These are phyloP conservation scores for Termitomyces sp. DNA, from an alignment of 768 basidiomycete genomes.

Conservation along the genomic window DNA sequence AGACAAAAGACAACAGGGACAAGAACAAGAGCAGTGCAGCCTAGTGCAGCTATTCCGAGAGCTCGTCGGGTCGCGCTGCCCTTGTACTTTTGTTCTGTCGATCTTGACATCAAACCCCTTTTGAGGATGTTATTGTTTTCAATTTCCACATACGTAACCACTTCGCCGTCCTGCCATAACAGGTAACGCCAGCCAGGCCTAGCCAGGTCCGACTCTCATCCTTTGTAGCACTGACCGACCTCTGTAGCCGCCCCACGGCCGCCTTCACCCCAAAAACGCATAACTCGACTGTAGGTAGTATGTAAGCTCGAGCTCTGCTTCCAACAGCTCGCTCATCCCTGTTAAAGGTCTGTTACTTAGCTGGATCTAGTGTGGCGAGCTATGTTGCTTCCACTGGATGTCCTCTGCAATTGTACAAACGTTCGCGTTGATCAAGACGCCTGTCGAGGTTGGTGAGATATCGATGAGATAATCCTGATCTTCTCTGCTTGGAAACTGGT, in stretches of 20 bases:
- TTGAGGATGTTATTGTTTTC: constrained; percentile 19
- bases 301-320: too few species aligned
- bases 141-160: neutral
- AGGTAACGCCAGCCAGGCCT: neutral
- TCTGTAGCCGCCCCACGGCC: neutral
- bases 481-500: neutral
- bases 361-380: neutral
- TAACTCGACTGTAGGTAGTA: neutral
- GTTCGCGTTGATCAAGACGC: neutral
- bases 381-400: neutral
- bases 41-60: neutral
- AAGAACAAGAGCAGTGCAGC: constrained; percentile 18
- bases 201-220: neutral
- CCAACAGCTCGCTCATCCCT: too few species aligned
- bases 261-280: neutral
- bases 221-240: neutral
- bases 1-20: constrained; percentile 22
- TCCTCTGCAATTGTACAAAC: neutral
- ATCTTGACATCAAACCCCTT: constrained; percentile 11
- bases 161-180: neutral
- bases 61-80: neutral
- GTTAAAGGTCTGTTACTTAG: neutral
- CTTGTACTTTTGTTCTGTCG: constrained; percentile 18
- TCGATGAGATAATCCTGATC: neutral
- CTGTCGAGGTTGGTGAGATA: neutral